Base-by-base conservation (phyloP, 1,139 yeast species). In the Blastobotrys arbuscula region DNA sequence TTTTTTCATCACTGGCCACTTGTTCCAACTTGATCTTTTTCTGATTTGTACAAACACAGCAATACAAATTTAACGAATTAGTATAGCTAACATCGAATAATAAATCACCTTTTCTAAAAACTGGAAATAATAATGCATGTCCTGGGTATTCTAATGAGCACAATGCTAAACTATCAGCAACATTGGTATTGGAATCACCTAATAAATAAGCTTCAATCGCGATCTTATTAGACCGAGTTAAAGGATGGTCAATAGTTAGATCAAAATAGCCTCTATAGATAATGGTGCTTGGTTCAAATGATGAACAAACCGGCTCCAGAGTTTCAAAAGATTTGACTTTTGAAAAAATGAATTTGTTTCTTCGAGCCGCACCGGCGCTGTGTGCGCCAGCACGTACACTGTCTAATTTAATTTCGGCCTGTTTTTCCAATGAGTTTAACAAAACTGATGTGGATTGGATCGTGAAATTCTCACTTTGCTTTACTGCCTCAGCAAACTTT, bases 131-230 rank as follows among this genome's bases (percentile, higher is more conserved):
- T 38, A 71, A 55, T 2, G 66, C 60, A 39, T 69, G 57, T 3
- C 70, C 71, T 3, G 69, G 57, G 39, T 63, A 58, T 42, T 65
- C 65, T 15, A 68, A 56, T 26, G 62, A 60, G 50, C 72, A 69
- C 19, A 70, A 51, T 1, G 68, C 73, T 21, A 70, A 51, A 28
- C 66, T 59, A n/a, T 24, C 16, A 10, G 19, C 19, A 26, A 54
- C 52, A 44, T 54, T 18, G 48, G 44, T 42, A 21, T 26, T 37
- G 35, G 23, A 23, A 50, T 48, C 40, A 47, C 50, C 30, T 53
- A 56, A 49, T 48, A 64, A 34, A 45, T 58, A 44, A 5, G 66
- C 50, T 49, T 68, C 70, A 9, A 65, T 65, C 18, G 63, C 53
- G 28, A 58, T 40, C 38, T 61, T 55, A 18, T 33, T n/a, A 33